Evolutionary conservation across 306 rosid genomes (phyloP), one percentile per base, ranked within the genome.

Genomic region (Sophora flavescens): DNA sequence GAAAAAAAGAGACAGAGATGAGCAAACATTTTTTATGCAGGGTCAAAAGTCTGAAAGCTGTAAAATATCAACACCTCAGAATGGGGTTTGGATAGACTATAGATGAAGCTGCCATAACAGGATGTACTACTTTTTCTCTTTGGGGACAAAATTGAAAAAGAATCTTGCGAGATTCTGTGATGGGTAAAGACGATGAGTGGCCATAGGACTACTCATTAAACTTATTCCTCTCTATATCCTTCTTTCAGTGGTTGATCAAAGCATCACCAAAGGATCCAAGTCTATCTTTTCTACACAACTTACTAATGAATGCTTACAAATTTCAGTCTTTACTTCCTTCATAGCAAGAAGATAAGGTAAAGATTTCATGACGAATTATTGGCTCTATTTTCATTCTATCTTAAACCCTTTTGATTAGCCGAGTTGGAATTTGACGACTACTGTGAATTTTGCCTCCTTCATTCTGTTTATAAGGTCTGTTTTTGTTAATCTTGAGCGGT

Each of bases 171-270:
- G 22, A 48, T 57, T 67, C 1, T 48, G 39, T 41, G 15, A n/a
- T 3, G 56, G 10, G 39, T 4, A 62, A 59, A 28, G 16, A 60
- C 65, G 6, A 9, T 36, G 50, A 16, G 16, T 72, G 63, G 63
- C 54, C 54, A 39, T 41, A 28, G 50, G 36, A 65, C 61, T 66
- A 22, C 32, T 60, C 32, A 9, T 71, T 54, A 12, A 63, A 71
- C 66, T 71, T 3, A 36, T 38, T 30, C 3, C 45, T 61, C 11
- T 68, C 22, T 67, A 8, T 28, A 28, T 57, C 73, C 36, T 72
- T 56, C 36, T 72, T 56, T 47, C 52, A 74, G 69, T 39, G n/a
- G 11, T 52, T 48, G 66, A 77, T 57, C 59, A 64, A 50, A 64
- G 56, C 52, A 38, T 16, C 38, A n/a, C 11, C 32, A 68, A 13